Percentiles rank a stretch among this genome's conserved stretches.
Conservation (phyloP, 805 yeast genomes). For the Candida xiaguanensis region DNA sequence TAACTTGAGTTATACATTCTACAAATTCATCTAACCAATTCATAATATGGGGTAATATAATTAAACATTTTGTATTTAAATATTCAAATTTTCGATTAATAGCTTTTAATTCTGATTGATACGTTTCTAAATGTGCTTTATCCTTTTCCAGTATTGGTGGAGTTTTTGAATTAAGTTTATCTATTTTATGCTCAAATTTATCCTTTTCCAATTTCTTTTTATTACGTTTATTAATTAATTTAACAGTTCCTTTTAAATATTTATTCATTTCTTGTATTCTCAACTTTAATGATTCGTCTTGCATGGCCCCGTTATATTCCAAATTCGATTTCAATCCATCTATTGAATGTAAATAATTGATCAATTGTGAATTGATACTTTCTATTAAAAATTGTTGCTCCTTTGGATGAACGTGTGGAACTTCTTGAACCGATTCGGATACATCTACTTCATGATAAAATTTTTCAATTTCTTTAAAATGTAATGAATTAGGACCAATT, state of each 20-base stretch:
- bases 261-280: slow-evolving; percentile 38
- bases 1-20: slow-evolving; percentile 35
- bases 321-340: slow-evolving; percentile 16
- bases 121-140: slow-evolving; percentile 24
- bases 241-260: slow-evolving; percentile 32
- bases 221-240: slow-evolving; percentile 42
- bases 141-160: slow-evolving; percentile 36
- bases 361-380: slow-evolving; percentile 24
- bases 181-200: slow-evolving; percentile 32
- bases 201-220: slow-evolving; percentile 42
- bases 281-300: slow-evolving; percentile 24
- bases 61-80: slow-evolving; percentile 36
- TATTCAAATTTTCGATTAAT: slow-evolving; percentile 27
- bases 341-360: slow-evolving; percentile 20
- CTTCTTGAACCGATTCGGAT: slow-evolving; percentile 22
- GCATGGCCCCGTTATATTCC: slow-evolving; percentile 20
- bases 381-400: slow-evolving; percentile 24
- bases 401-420: slow-evolving; percentile 34
- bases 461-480: slow-evolving; percentile 30
- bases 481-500: slow-evolving; percentile 31
- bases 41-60: slow-evolving; percentile 45
- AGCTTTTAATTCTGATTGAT: slow-evolving; percentile 28
- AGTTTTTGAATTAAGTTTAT: slow-evolving; percentile 33
- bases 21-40: slow-evolving; percentile 47
- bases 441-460: slow-evolving; percentile 29